Base-by-base conservation (phyloP, 2,329 filamentous ascomycete species). In the Monosporascus sp. region DNA sequence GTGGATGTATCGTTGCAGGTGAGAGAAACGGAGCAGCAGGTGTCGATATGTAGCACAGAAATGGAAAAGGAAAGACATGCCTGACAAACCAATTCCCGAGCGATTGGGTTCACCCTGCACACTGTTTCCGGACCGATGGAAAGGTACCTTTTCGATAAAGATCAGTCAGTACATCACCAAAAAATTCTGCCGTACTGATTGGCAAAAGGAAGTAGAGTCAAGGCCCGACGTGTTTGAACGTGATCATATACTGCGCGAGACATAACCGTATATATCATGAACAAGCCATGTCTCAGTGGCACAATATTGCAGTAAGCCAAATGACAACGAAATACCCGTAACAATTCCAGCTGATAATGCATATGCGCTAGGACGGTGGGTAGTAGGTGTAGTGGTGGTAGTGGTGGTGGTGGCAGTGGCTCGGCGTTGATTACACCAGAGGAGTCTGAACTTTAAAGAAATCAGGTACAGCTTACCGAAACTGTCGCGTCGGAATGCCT, bases 1-100 rank as follows among this genome's bases (percentile, higher is more conserved):
- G 62, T 58, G 60, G 54, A 67, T 65, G 65, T 63, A 67, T 67
- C 65, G 65, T 67, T 67, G 63, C 64, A 68, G 62, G 64, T 63
- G 65, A 60, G 55, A 58, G 54, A 60, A 57, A 54, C 58, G 58
- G 60, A 57, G 56, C 54, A 56, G 54, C 45, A 55, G 52, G 47
- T 52, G 51, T 55, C 51, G 52, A 57, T 61, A 57, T 58, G 55
- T 44, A 44, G 55, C 53, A 58, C 47, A 50, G 52, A 52, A 54
- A 57, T 47, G 52, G 54, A 52, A 55, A 55, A 58, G 55, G 52
- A 57, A 41, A 53, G 60, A 58, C 62, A 62, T 66, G 66, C 65
- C 63, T 65, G 50, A 55, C 56, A 54, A 54, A 63, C 57, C 55
- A 60, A 58, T 58, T 66, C 60, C 64, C 64, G 62, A 66, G 59